A percentile compares a stretch with the other conserved stretches of the same genome.
Conservation (phyloP, 164 flowering plant species). For the Sextonia rubra region DNA sequence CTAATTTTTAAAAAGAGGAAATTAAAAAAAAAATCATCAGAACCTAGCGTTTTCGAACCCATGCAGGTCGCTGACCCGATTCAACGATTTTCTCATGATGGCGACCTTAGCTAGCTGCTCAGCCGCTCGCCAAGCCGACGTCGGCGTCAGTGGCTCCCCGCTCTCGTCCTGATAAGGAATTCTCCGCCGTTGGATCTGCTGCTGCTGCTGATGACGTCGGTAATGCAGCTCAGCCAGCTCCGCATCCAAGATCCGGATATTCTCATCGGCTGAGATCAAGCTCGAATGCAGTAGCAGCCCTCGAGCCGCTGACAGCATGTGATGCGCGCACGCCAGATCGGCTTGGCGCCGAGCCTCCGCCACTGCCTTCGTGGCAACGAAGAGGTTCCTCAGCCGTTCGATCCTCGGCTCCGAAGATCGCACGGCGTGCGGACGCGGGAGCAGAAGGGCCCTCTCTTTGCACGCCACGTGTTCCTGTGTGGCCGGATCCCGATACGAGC, state of each 20-base stretch:
- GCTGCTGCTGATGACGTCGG: slow-evolving; percentile 31
- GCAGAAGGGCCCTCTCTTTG: slow-evolving; percentile 41
- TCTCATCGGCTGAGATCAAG: slow-evolving; percentile 43
- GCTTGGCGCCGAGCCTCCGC: slow-evolving; percentile 70
- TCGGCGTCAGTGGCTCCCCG: slow-evolving; percentile 86
- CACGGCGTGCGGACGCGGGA: slow-evolving; percentile 48
- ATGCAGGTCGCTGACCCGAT: slow-evolving; percentile 80
- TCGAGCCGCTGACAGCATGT: slow-evolving; percentile 62
- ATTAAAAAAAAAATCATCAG: slow-evolving; percentile 15
- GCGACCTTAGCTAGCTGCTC: slow-evolving; percentile 88
- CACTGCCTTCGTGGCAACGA: slow-evolving; percentile 57
- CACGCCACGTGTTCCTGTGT: slow-evolving; percentile 44
- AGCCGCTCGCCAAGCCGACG: slow-evolving; percentile 95
- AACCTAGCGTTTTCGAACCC: slow-evolving; percentile 98
- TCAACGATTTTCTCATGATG: slow-evolving; percentile 68
- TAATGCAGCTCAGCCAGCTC: slow-evolving; percentile 66
- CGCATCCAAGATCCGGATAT: slow-evolving; percentile 42
- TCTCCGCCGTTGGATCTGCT: slow-evolving; percentile 26
- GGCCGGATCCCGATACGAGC: slow-evolving; percentile 66
- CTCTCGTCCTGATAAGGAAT: slow-evolving; percentile 39
- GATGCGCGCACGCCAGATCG: slow-evolving; percentile 52
- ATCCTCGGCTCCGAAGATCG: slow-evolving; percentile 45
- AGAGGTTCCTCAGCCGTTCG: slow-evolving; percentile 59
- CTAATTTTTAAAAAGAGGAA: too few relatives aligned
- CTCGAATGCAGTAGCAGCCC: slow-evolving; percentile 51